Conservation (phyloP, 176 grass and related monocot species). For the Phoenix dactylifera region DNA sequence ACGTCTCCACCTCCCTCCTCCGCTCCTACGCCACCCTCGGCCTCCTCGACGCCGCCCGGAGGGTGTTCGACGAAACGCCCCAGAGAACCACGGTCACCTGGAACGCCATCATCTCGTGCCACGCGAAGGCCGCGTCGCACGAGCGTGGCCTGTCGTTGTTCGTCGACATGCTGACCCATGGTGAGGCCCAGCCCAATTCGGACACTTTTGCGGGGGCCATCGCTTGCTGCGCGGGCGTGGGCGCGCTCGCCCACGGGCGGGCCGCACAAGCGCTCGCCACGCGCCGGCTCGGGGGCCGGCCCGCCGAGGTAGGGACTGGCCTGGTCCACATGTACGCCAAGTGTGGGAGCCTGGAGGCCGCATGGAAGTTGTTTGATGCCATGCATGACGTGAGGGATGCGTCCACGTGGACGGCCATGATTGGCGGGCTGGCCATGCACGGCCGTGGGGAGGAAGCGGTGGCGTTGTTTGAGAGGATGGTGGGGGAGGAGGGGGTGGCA, state of each 20-base stretch:
- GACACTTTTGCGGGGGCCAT: constrained; percentile 2
- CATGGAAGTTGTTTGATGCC: neutral
- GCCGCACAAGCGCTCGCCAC: constrained; percentile 1
- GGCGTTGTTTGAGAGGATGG: constrained; percentile 7
- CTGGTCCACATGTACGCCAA: constrained; percentile 19
- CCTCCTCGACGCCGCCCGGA: neutral
- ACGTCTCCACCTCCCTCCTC: constrained; percentile 23
- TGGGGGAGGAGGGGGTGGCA: neutral
- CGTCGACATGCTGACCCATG: neutral
- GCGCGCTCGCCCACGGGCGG: constrained; percentile 4
- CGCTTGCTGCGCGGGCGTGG: constrained; percentile 5
- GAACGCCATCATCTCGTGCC: constrained; percentile 15
- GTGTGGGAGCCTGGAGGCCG: constrained; percentile 13
- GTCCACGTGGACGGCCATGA: constrained; percentile 24
- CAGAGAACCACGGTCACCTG: constrained; percentile 8
- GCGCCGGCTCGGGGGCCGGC: neutral
- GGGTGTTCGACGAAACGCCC: constrained; percentile 22
- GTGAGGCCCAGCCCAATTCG: neutral
- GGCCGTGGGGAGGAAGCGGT: constrained; percentile 12
- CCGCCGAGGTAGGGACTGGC: constrained; percentile 6
- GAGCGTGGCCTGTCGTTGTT: constrained; percentile 7
- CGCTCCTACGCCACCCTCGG: constrained; percentile 5
- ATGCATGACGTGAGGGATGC: constrained; percentile 8
- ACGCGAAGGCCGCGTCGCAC: neutral
- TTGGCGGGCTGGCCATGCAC: constrained; percentile 13